Evolutionary conservation across 2,329 filamentous ascomycete genomes (phyloP).

Genomic region (Phaeosphaeriaceae sp.): DNA sequence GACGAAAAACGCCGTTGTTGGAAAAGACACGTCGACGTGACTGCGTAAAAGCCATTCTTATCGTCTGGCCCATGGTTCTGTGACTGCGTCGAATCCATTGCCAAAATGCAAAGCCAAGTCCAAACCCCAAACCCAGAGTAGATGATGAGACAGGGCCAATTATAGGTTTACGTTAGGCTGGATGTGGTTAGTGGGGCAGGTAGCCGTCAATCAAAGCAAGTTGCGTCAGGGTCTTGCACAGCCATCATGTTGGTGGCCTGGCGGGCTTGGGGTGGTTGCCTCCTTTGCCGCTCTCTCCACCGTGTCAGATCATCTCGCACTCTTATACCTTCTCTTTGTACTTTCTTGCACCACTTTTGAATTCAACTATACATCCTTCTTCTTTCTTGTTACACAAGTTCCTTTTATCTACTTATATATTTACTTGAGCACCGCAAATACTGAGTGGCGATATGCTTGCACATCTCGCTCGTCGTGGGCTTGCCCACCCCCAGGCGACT

Average conservation of each 20-base stretch:
- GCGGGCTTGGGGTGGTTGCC: no score
- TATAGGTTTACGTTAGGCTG: conserved; percentile 22
- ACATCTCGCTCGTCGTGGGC: conserved; percentile 39
- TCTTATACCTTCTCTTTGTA: conserved; percentile 4
- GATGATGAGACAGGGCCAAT: conserved; percentile 20
- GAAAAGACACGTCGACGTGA: no score
- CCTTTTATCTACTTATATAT: neutral
- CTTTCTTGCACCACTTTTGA: conserved; percentile 7
- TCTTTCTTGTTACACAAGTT: neutral
- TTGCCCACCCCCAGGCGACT: conserved; percentile 33
- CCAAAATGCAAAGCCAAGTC: no score
- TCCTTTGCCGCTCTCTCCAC: conserved; percentile 22
- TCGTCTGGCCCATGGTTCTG: no score
- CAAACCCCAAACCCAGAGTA: no score
- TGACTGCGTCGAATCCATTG: no score
- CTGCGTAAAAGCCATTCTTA: no score
- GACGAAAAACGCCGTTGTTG: no score
- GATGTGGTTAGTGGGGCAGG: conserved; percentile 14
- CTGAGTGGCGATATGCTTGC: conserved; percentile 26
- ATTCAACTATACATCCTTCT: conserved; percentile 4
- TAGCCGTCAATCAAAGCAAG: conserved; percentile 6
- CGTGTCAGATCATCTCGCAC: conserved; percentile 10
- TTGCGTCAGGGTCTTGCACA: conserved; percentile 20
- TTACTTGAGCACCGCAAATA: neutral
- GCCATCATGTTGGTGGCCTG: conserved; percentile 6